Percentiles rank a stretch among this genome's conserved stretches.
Conservation (phyloP, 306 rosid genomes). For the Sicyos baderoa region DNA sequence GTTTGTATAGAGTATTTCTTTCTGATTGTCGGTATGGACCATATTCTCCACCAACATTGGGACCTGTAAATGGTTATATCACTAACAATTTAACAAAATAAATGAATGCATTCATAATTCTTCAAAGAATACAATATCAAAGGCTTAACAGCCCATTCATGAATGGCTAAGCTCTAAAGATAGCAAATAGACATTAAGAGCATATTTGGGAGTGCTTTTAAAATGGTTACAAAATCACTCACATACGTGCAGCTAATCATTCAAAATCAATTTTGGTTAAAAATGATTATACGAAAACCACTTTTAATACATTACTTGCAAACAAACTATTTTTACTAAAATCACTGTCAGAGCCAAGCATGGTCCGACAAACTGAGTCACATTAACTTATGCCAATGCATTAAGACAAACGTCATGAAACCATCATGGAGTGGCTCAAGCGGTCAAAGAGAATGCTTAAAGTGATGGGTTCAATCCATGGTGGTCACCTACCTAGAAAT, state of each 20-base stretch:
- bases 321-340: too few relatives aligned
- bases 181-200: neutral
- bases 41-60: conserved; percentile 83
- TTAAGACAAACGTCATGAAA: neutral
- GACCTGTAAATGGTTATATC: conserved; percentile 46
- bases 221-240: too few relatives aligned
- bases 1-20: conserved; percentile 73
- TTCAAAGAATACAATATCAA: neutral
- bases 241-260: too few relatives aligned
- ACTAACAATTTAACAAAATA: conserved; percentile 1
- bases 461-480: too few relatives aligned
- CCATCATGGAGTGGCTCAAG: too few relatives aligned
- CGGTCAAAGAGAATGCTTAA: too few relatives aligned
- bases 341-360: too few relatives aligned
- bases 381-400: neutral
- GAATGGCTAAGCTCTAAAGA: conserved; percentile 6
- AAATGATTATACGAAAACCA: too few relatives aligned
- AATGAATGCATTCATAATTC: neutral
- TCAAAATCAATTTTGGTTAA: too few relatives aligned
- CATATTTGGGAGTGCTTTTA: too few relatives aligned
- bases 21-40: conserved; percentile 94
- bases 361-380: neutral
- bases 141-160: neutral
- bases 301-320: too few relatives aligned
- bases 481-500: too few relatives aligned